Conservation (phyloP, 2,329 filamentous ascomycete genomes). For the Penicillium brasilianum region DNA sequence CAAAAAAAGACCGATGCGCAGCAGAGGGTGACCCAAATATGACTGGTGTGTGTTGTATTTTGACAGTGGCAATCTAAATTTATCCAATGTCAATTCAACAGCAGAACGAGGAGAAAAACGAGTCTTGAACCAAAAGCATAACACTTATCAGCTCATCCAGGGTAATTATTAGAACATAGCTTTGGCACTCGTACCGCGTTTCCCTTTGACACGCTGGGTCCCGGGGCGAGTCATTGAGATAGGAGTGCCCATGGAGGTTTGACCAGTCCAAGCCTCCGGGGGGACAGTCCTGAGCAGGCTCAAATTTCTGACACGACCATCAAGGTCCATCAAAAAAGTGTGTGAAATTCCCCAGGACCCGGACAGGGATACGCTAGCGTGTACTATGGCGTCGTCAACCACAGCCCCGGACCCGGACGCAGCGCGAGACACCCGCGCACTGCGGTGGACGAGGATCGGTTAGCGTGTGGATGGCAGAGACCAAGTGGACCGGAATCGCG, state of each 20-base stretch:
- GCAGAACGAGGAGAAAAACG: neutral
- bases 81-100: too few species aligned
- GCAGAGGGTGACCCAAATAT: neutral
- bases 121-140: neutral
- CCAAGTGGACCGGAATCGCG: conserved; percentile 23
- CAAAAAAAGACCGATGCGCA: conserved; percentile 10
- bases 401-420: neutral
- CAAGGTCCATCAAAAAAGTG: neutral
- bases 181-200: too few species aligned
- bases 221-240: neutral
- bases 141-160: too few species aligned
- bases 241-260: neutral
- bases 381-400: conserved; percentile 10
- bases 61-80: too few species aligned
- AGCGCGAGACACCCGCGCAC: conserved; percentile 3
- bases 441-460: neutral
- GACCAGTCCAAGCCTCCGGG: neutral
- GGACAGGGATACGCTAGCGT: conserved; percentile 6
- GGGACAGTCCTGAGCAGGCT: neutral
- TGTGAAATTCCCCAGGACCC: conserved; percentile 13
- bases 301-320: neutral
- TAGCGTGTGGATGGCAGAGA: conserved; percentile 10
- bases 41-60: neutral
- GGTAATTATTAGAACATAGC: too few species aligned
- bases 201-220: neutral